A percentile compares a stretch with the other conserved stretches of the same genome.
Evolutionary conservation across 73 alveolate genomes (phyloP).

Genomic region (Blepharisma stoltei): DNA sequence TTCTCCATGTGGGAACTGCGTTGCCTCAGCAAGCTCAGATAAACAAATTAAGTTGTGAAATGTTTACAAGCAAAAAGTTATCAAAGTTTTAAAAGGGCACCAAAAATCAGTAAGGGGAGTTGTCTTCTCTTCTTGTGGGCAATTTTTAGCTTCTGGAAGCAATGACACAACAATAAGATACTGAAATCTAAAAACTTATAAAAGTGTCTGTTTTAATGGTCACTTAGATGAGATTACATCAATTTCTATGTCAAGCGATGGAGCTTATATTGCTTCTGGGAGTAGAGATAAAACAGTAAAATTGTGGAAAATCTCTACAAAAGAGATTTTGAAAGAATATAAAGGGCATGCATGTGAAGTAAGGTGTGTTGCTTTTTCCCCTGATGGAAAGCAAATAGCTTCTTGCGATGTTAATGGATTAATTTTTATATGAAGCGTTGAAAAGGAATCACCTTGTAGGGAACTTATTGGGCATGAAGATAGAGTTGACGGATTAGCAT

Average conservation of each 20-base stretch:
- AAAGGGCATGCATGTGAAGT: constrained; percentile 88
- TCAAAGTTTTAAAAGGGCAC: no score
- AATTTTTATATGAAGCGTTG: constrained; percentile 75
- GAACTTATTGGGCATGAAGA: constrained; percentile 64
- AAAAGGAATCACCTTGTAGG: constrained; percentile 40
- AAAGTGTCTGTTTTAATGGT: no score
- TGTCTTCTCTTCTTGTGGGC: no score
- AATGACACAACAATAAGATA: no score
- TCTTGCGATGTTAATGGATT: constrained; percentile 74
- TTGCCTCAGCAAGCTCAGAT: background rate
- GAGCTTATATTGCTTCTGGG: constrained; percentile 72
- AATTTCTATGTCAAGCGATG: constrained; percentile 32
- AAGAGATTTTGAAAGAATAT: constrained; percentile 67
- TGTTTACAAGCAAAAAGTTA: background rate
- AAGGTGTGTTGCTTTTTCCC: constrained; percentile 60
- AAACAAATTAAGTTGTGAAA: background rate
- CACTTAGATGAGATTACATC: no score
- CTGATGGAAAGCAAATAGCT: constrained; percentile 69
- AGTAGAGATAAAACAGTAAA: constrained; percentile 85
- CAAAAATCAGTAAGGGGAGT: no score
- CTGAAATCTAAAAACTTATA: no score
- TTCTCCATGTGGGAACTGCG: background rate
- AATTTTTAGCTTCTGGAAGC: no score
- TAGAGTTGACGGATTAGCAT: constrained; percentile 46
- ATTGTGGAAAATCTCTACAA: constrained; percentile 84